Evolutionary conservation across 371 early-diverging fungal species (phyloP), one percentile per base, ranked within the genome.

Genomic region (Mortierella sp.): DNA sequence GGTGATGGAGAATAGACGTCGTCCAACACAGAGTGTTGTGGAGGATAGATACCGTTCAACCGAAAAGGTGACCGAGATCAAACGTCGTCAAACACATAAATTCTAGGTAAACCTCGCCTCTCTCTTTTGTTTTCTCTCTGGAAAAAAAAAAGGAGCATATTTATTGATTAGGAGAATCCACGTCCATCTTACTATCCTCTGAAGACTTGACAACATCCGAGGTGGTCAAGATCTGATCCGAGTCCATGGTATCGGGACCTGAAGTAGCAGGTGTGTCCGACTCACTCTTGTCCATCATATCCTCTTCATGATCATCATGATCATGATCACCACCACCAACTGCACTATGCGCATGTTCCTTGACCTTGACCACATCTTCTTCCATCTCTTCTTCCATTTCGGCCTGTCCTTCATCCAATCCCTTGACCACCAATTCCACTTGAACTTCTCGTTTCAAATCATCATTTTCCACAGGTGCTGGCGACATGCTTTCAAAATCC

Each of bases 331-430:
- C 23, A 25, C 18, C 29, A 4, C 55, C 47, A 21, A 45, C 37
- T 15, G 3, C 16, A 16, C 60, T 28, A 53, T 75, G 70, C 6
- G 46, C 25, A 30, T 73, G 60, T 47, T 79, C 70, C 61, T 72
- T 79, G 48, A 72, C 79, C 50, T 76, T 72, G 25, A 73, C 72
- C 0, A 66, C 69, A 11, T 62, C 63, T 19, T 79, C 73, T 18
- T 79, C 80, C 80, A 79, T 79, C 50, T 69, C 80, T 9, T 79
- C 80, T 50, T 79, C 80, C 80, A 79, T 79, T 43, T 79, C 80
- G 1, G 80, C 80, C 19, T 79, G 80, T 3, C 80, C 80, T 15
- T 72, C 64, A 59, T 79, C 80, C 52, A 79, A 29, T 12, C 73
- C 70, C 50, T 79, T 69, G 48, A 72, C 80, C 11, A 79, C 80